These are phyloP conservation scores for Stephania cephalantha DNA, from an alignment of 164 flowering plant genomes.

Conservation along the genomic window DNA sequence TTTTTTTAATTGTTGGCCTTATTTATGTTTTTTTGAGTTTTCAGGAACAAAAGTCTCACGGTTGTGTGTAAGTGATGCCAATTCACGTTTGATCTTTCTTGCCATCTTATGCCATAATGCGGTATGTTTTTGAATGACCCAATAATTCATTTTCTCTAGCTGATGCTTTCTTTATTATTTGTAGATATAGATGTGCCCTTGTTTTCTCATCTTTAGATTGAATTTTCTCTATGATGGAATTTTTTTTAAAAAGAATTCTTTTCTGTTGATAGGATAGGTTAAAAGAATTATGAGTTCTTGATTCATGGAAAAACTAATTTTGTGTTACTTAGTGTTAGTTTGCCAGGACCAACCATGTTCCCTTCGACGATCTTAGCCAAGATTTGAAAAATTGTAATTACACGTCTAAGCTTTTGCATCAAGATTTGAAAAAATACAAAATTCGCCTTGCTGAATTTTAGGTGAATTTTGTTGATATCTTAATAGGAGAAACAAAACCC, in stretches of 20 bases:
- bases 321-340: background rate
- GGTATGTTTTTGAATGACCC: conserved; percentile 33
- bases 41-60: conserved; percentile 42
- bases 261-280: no score
- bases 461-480: no score
- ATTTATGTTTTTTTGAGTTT: background rate
- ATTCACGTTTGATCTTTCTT: conserved; percentile 37
- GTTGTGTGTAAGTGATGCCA: conserved; percentile 63
- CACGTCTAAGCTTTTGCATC: no score
- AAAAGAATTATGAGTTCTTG: no score
- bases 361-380: background rate
- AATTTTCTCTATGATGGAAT: background rate
- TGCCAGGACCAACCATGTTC: background rate
- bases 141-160: background rate
- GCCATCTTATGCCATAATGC: conserved; percentile 39
- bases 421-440: no score
- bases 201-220: background rate
- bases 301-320: no score
- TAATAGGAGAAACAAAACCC: no score
- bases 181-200: background rate
- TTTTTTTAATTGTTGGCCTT: background rate
- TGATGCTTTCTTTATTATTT: background rate
- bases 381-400: background rate
- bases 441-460: no score
- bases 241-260: no score